Evolutionary conservation across 2,329 filamentous ascomycete genomes (phyloP).

Genomic region (Davidsoniella virescens): DNA sequence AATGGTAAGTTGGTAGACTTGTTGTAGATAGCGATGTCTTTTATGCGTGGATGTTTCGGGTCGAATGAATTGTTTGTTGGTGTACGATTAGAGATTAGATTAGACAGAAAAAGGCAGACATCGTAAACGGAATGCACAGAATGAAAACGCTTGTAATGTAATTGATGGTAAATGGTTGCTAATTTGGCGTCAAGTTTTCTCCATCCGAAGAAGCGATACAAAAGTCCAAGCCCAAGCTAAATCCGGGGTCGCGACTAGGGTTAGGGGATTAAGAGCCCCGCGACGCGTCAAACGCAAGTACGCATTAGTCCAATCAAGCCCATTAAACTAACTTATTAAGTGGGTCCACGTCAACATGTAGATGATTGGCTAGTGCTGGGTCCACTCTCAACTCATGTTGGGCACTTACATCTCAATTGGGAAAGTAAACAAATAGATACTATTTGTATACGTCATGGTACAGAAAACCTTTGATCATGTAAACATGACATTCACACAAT

Average conservation of each 20-base stretch:
- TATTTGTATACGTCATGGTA: too few relatives aligned
- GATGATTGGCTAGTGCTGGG: constrained; percentile 1
- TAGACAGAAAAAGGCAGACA: too few relatives aligned
- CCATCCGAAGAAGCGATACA: too few relatives aligned
- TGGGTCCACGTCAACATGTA: background rate
- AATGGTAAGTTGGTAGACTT: background rate
- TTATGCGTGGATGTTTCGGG: background rate
- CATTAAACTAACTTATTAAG: background rate
- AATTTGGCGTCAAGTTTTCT: too few relatives aligned
- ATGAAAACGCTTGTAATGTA: background rate
- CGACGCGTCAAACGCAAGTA: constrained; percentile 10
- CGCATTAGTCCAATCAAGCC: constrained; percentile 9
- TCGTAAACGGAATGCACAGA: background rate
- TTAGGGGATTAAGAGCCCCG: background rate
- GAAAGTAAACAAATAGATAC: too few relatives aligned
- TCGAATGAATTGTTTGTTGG: background rate
- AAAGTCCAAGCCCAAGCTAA: too few relatives aligned
- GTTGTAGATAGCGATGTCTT: background rate
- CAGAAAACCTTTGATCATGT: too few relatives aligned
- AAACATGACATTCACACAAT: too few relatives aligned
- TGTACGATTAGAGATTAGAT: too few relatives aligned
- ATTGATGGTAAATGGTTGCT: background rate
- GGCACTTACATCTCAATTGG: background rate
- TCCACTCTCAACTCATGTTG: constrained; percentile 3
- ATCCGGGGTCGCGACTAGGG: too few relatives aligned